These are phyloP conservation scores for Ophiocordyceps sinensis DNA, from an alignment of 2,329 filamentous ascomycete genomes.

Conservation along the genomic window DNA sequence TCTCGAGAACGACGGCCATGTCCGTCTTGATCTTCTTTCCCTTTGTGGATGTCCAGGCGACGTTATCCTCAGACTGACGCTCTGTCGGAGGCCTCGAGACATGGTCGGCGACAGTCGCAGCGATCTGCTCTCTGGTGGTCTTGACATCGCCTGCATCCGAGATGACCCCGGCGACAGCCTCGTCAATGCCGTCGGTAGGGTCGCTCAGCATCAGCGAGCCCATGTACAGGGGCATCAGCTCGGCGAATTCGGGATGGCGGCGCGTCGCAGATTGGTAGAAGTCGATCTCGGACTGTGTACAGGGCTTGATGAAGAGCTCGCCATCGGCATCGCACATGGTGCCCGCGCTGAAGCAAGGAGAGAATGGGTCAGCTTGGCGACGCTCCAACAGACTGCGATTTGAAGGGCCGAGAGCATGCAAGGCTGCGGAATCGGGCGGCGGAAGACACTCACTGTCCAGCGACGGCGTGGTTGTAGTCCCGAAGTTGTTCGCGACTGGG, in stretches of 20 bases:
- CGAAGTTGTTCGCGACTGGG: conserved; percentile 47
- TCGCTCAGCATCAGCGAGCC: conserved; percentile 62
- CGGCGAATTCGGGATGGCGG: conserved; percentile 57
- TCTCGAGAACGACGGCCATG: conserved; percentile 70
- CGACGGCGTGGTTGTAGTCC: conserved; percentile 62
- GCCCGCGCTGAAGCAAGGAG: conserved; percentile 52
- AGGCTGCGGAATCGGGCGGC: not conserved
- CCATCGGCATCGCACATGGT: conserved; percentile 75
- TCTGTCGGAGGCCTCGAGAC: conserved; percentile 9
- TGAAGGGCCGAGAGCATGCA: too few relatives aligned
- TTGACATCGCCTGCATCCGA: conserved; percentile 20
- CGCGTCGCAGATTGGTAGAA: conserved; percentile 69
- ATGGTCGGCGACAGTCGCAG: conserved; percentile 17
- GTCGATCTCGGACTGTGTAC: conserved; percentile 67
- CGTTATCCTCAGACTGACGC: conserved; percentile 7
- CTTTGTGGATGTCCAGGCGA: conserved; percentile 33
- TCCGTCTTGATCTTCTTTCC: conserved; percentile 57
- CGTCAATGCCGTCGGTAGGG: conserved; percentile 32
- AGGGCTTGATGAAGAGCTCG: conserved; percentile 86
- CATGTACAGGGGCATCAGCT: conserved; percentile 74
- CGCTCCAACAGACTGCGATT: too few relatives aligned
- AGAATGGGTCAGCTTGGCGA: not conserved
- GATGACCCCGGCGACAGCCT: conserved; percentile 29
- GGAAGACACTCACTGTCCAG: conserved; percentile 57
- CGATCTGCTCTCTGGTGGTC: conserved; percentile 18